Evolutionary conservation across 208 protist species (phyloP), one percentile per base, ranked within the genome.

Genomic region (Naegleria fowleri): DNA sequence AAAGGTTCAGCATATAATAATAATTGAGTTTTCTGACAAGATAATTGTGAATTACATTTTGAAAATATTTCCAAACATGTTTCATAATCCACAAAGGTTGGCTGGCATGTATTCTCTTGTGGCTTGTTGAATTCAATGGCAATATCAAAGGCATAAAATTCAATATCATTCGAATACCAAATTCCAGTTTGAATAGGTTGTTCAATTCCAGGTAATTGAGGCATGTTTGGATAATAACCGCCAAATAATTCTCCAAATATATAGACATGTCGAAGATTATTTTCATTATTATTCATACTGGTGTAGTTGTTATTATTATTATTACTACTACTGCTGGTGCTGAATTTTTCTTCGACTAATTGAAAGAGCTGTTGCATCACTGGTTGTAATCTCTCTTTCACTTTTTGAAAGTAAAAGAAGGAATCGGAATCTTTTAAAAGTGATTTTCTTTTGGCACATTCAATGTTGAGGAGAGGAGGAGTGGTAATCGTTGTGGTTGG

Each of bases 211-310:
- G 11, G 19, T 67, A 67, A 29, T 67, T 67, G 11, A 29, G 55
- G 55, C 55, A 67, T 67, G n/a, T 88, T 2, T 39, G 85, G 85
- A 88, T 88, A 88, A 29, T 38, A 29, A 4, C 86, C 86, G 76
- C 86, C 86, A 76, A 90, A 90, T n/a, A 90, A 43, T 36, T 90
- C 86, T 22, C 86, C 86, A 76, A 76, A 90, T n/a, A 90, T 5
- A 67, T 67, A 67, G 11, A 88, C 16, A 88, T 36, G 2, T 19
- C 15, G 11, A 1, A 40, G 0, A 36, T 40, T 43, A 22, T 15
- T 15, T n/a, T n/a, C n/a, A n/a, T n/a, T n/a, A n/a, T n/a, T n/a
- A n/a, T n/a, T n/a, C n/a, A n/a, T n/a, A n/a, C n/a, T n/a, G n/a
- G n/a, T n/a, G n/a, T n/a, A n/a, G n/a, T n/a, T n/a, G n/a, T n/a